A percentile compares a stretch with the other conserved stretches of the same genome.
Conservation (phyloP, 2,329 filamentous ascomycete genomes). For the Purpureocillium lavendulum region DNA sequence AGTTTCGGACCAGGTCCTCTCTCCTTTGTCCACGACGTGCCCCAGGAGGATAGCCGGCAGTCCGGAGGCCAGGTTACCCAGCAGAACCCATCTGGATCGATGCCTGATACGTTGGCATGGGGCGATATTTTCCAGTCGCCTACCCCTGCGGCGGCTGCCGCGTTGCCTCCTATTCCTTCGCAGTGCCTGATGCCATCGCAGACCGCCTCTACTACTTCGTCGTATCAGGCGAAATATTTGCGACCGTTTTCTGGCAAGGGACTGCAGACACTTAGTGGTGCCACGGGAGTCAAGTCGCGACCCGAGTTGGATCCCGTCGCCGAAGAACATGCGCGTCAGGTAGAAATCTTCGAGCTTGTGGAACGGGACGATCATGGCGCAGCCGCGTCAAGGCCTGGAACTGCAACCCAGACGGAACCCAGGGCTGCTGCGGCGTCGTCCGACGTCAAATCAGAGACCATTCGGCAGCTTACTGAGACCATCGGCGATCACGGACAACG, state of each 20-base stretch:
- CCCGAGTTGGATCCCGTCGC: constrained; percentile 8
- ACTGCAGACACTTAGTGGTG: constrained; percentile 40
- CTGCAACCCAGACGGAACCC: constrained; percentile 19
- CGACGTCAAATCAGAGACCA: constrained; percentile 22
- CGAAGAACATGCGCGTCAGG: constrained; percentile 9
- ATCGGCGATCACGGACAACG: constrained; percentile 55
- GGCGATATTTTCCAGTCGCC: constrained; percentile 32
- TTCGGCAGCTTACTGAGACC: constrained; percentile 40
- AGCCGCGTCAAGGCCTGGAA: constrained; percentile 9
- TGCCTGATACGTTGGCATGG: constrained; percentile 51
- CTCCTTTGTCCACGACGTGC: constrained; percentile 25
- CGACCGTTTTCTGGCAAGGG: constrained; percentile 49
- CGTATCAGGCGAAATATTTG: constrained; percentile 40
- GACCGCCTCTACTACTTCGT: constrained; percentile 43
- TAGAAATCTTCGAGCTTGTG: constrained; percentile 17
- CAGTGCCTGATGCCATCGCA: constrained; percentile 45
- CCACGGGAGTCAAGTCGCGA: constrained; percentile 16
- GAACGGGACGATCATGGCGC: constrained; percentile 7
- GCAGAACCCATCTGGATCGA: constrained; percentile 25
- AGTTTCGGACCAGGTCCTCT: constrained; percentile 23
- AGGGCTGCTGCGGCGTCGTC: constrained; percentile 10
- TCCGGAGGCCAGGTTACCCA: constrained; percentile 17
- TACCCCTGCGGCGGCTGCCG: constrained; percentile 17
- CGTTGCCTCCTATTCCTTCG: constrained; percentile 37
- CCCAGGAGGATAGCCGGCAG: constrained; percentile 15